Evolutionary conservation across 2,329 filamentous ascomycete genomes (phyloP).

Genomic region (Verticillium tricorpus): DNA sequence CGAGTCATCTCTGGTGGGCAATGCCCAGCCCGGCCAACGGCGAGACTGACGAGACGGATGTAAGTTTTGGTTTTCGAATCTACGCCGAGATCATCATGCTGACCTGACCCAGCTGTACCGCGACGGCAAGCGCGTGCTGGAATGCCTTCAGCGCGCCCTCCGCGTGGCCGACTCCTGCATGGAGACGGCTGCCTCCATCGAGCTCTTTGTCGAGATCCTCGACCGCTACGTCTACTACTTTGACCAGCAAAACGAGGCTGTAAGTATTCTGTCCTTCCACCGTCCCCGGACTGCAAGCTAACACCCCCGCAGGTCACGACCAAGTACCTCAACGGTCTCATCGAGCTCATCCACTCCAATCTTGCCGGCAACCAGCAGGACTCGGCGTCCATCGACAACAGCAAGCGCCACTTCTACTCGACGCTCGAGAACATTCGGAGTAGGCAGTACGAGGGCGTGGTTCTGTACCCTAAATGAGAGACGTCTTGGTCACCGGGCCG

Average conservation of each 20-base stretch:
- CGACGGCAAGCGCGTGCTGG: conserved; percentile 92
- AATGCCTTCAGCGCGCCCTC: conserved; percentile 91
- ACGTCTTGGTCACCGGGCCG: not conserved
- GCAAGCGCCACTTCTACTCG: conserved; percentile 88
- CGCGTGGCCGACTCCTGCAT: conserved; percentile 98
- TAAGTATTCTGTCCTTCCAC: conserved; percentile 27
- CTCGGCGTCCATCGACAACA: conserved; percentile 77
- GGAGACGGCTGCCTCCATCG: conserved; percentile 95
- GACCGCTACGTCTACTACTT: conserved; percentile 99
- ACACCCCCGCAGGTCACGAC: conserved; percentile 64
- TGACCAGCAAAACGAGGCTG: conserved; percentile 97
- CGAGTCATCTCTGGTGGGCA: conserved; percentile 97
- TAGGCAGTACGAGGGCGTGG: conserved; percentile 88
- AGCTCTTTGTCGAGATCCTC: conserved; percentile 96
- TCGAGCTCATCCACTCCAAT: conserved; percentile 97
- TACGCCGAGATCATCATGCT: conserved; percentile 19
- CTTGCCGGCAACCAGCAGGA: conserved; percentile 80
- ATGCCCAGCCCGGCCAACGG: conserved; percentile 72
- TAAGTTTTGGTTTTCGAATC: conserved; percentile 39
- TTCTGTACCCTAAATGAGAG: conserved; percentile 53
- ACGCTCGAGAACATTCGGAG: conserved; percentile 91
- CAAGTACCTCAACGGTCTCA: conserved; percentile 96
- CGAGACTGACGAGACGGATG: conserved; percentile 77
- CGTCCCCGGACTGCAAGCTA: conserved; percentile 4
- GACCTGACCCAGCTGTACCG: conserved; percentile 71